phyloP scores from a whole-genome alignment of 306 rosid species.

The apple (Malus domestica) region DNA sequence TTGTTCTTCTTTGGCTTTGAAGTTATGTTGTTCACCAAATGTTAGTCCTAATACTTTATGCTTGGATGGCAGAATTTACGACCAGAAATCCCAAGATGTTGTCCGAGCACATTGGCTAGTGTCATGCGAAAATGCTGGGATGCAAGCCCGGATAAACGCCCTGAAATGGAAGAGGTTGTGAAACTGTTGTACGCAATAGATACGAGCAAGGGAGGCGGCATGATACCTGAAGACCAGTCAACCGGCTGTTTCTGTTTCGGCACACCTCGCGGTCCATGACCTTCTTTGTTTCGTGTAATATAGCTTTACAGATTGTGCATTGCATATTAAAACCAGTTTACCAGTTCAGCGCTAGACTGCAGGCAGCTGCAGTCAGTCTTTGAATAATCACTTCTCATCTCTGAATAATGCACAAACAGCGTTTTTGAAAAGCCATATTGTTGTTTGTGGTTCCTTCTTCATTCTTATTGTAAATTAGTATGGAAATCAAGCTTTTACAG shows the following conservation, averaged over 20 bases:
- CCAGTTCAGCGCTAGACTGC: background rate
- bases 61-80: constrained; percentile 51
- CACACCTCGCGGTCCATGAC: constrained; percentile 55
- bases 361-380: background rate
- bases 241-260: constrained; percentile 59
- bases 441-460: background rate
- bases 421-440: background rate
- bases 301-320: background rate
- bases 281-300: background rate
- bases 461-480: background rate
- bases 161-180: constrained; percentile 73
- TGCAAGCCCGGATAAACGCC: constrained; percentile 66
- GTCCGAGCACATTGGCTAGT: constrained; percentile 48
- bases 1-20: no score
- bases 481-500: background rate
- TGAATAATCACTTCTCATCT: background rate
- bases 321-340: background rate
- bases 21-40: no score
- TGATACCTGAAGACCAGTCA: constrained; percentile 66
- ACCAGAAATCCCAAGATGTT: constrained; percentile 78
- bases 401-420: background rate
- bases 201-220: constrained; percentile 88
- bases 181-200: constrained; percentile 66
- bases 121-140: constrained; percentile 83
- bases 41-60: background rate